phyloP scores from a whole-genome alignment of 768 basidiomycete genomes.

The Dacryopinax primogenitus region DNA sequence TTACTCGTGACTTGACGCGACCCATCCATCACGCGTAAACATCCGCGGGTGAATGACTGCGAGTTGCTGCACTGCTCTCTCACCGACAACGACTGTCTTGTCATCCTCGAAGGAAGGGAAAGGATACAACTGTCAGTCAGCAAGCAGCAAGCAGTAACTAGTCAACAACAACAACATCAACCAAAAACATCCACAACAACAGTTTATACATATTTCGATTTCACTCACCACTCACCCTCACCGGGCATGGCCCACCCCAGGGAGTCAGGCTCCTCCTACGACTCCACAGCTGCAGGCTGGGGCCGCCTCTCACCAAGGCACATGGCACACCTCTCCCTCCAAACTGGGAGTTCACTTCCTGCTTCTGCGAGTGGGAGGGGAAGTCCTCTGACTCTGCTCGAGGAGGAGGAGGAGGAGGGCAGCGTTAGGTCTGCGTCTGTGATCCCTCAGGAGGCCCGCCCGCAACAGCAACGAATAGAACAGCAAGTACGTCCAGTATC shows the following conservation, averaged over 20 bases:
- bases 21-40: no score
- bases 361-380: no score
- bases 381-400: no score
- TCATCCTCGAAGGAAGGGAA: no score
- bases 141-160: not conserved
- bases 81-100: no score
- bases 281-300: conserved; percentile 5
- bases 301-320: not conserved
- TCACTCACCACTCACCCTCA: not conserved
- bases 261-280: not conserved
- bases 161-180: not conserved
- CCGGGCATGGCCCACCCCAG: not conserved
- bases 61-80: no score
- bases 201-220: not conserved
- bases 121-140: no score
- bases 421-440: no score
- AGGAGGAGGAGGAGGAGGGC: no score
- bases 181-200: not conserved
- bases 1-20: no score
- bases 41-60: no score
- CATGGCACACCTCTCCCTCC: not conserved
- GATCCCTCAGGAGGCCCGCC: not conserved
- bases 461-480: not conserved
- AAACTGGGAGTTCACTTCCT: not conserved
- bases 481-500: not conserved